Evolutionary conservation across 352 stramenopile genomes (phyloP).

Genomic region (Globisporangium canariense): DNA sequence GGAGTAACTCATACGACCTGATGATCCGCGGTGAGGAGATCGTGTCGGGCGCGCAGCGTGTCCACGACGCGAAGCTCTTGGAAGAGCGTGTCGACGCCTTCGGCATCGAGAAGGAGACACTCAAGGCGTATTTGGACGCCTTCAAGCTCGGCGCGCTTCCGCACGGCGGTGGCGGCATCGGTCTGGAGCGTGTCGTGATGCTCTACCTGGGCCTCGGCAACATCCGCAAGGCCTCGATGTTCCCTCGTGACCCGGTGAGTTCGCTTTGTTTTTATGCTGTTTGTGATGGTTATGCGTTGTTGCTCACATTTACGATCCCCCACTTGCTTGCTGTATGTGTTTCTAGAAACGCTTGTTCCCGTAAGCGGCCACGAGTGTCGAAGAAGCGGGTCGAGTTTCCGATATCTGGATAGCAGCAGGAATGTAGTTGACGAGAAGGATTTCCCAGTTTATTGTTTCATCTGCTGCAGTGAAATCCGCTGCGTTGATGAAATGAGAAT

Average conservation of each 20-base stretch:
- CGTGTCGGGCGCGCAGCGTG: slow-evolving; percentile 98
- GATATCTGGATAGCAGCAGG: neutral
- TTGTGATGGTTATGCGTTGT: neutral
- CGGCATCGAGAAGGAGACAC: slow-evolving; percentile 83
- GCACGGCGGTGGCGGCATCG: slow-evolving; percentile 98
- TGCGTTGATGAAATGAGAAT: neutral
- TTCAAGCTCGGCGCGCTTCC: slow-evolving; percentile 98
- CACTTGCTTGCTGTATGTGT: neutral
- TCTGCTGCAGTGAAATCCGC: neutral
- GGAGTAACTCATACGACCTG: slow-evolving; percentile 99
- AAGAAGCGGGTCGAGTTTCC: neutral
- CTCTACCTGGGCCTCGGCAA: slow-evolving; percentile 98
- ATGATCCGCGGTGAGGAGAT: slow-evolving; percentile 99
- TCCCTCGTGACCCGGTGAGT: slow-evolving; percentile 94
- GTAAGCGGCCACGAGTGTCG: slow-evolving; percentile 22
- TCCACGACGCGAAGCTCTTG: slow-evolving; percentile 96
- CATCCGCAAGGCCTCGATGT: slow-evolving; percentile 99
- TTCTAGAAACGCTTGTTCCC: slow-evolving; percentile 59
- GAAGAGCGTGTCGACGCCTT: slow-evolving; percentile 87
- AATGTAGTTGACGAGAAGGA: neutral
- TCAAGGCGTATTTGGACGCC: slow-evolving; percentile 97
- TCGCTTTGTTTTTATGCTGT: slow-evolving; percentile 2
- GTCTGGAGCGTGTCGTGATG: slow-evolving; percentile 99
- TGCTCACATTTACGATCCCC: slow-evolving; percentile 11
- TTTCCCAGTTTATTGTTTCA: neutral